These are phyloP conservation scores for Ustilago cynodontis DNA, from an alignment of 1,284 basidiomycete species.

Conservation along the genomic window DNA sequence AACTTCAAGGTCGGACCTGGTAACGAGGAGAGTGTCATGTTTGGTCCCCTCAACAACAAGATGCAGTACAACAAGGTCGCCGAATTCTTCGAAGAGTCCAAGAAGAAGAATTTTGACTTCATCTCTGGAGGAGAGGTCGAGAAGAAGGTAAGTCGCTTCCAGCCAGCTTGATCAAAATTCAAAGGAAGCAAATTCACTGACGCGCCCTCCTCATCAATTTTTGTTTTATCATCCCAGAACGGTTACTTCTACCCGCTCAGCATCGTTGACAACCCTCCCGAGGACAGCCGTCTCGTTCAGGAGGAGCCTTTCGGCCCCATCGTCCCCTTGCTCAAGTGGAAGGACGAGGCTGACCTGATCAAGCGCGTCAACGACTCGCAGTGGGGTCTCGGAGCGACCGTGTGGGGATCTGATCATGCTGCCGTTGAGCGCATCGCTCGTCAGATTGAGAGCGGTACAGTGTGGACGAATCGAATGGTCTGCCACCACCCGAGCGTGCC, in stretches of 20 bases:
- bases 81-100: constrained; percentile 53
- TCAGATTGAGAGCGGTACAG: constrained; percentile 40
- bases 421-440: constrained; percentile 35
- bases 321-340: constrained; percentile 51
- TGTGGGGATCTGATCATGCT: constrained; percentile 36
- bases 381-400: constrained; percentile 42
- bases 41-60: constrained; percentile 53
- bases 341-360: constrained; percentile 47
- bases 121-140: constrained; percentile 32
- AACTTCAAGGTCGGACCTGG: constrained; percentile 41
- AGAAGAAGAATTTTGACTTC: constrained; percentile 39
- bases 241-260: constrained; percentile 50
- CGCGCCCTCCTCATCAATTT: not conserved
- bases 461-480: constrained; percentile 28
- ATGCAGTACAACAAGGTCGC: constrained; percentile 54
- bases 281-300: constrained; percentile 39
- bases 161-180: not conserved
- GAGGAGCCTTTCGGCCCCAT: constrained; percentile 58
- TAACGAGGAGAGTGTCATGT: constrained; percentile 34
- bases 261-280: constrained; percentile 52
- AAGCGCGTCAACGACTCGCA: constrained; percentile 47
- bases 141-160: constrained; percentile 15
- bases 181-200: not conserved
- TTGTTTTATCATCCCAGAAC: not conserved
- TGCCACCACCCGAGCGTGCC: constrained; percentile 30